Percentiles rank a stretch among this genome's conserved stretches.
phyloP scores from a whole-genome alignment of 192 early-diverging fungal species.

The Cetraspora pellucida region DNA sequence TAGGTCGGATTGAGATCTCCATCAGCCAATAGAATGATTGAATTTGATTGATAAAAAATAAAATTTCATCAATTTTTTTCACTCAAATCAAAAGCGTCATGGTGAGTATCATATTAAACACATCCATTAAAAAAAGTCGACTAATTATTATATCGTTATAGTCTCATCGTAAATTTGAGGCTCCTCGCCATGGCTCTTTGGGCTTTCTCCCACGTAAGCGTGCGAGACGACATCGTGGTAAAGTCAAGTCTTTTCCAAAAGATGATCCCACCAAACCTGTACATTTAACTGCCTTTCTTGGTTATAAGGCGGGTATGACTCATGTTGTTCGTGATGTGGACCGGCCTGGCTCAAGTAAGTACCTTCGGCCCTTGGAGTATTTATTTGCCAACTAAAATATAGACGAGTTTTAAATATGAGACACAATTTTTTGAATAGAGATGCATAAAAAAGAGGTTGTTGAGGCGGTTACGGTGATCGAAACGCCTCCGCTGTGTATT shows the following conservation, averaged over 20 bases:
- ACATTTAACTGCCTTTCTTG: slow-evolving; percentile 98
- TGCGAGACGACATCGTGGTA: slow-evolving; percentile 90
- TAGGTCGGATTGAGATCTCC: too few species aligned
- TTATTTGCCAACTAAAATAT: not conserved
- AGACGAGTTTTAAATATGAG: not conserved
- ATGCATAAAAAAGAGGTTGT: slow-evolving; percentile 99
- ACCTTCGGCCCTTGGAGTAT: not conserved
- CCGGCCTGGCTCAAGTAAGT: slow-evolving; percentile 92
- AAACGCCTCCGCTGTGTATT: slow-evolving; percentile 95
- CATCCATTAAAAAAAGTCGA: too few species aligned
- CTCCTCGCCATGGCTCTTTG: slow-evolving; percentile 88
- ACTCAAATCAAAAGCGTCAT: too few species aligned
- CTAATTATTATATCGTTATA: slow-evolving; percentile 24
- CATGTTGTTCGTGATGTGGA: slow-evolving; percentile 99
- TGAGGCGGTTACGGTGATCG: slow-evolving; percentile 98
- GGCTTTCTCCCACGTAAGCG: slow-evolving; percentile 89
- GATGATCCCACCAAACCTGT: slow-evolving; percentile 93
- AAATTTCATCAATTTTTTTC: too few species aligned
- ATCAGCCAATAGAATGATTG: too few species aligned
- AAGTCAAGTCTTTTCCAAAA: slow-evolving; percentile 99
- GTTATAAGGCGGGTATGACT: slow-evolving; percentile 99
- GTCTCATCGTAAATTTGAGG: slow-evolving; percentile 97
- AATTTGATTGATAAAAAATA: too few species aligned
- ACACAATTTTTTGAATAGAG: slow-evolving; percentile 55
- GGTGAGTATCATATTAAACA: too few species aligned